Evolutionary conservation across 2,329 filamentous ascomycete genomes (phyloP).

Genomic region (Boeremia lycopersici): DNA sequence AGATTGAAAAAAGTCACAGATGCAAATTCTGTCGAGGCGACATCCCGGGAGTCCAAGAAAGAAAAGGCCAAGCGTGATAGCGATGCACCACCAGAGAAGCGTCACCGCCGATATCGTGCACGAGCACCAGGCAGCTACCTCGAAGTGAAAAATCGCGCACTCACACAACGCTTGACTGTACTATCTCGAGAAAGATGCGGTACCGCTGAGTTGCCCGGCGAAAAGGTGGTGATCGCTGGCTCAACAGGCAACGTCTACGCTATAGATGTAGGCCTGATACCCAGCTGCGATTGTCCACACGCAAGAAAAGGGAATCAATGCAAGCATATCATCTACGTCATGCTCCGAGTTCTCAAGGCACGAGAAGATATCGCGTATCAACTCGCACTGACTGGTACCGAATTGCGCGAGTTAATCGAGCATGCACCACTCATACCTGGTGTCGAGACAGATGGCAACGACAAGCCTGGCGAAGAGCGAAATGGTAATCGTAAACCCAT

Average conservation of each 20-base stretch:
- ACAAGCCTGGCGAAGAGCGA: conserved; percentile 41
- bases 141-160: conserved; percentile 56
- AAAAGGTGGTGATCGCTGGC: conserved; percentile 64
- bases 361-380: conserved; percentile 63
- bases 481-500: conserved; percentile 62
- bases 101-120: conserved; percentile 38
- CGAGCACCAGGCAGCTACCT: conserved; percentile 55
- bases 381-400: conserved; percentile 63
- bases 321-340: conserved; percentile 68
- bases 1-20: background rate
- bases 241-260: conserved; percentile 68
- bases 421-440: conserved; percentile 58
- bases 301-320: conserved; percentile 63
- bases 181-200: conserved; percentile 56
- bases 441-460: conserved; percentile 39
- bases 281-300: conserved; percentile 63
- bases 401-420: conserved; percentile 62
- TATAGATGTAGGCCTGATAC: conserved; percentile 58
- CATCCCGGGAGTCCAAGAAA: conserved; percentile 22
- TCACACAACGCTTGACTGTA: conserved; percentile 63
- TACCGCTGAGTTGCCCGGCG: conserved; percentile 54
- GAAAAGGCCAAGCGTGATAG: conserved; percentile 25
- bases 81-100: conserved; percentile 32
- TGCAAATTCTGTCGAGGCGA: conserved; percentile 10
- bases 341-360: conserved; percentile 64